phyloP scores from a whole-genome alignment of 805 yeast species.

The Pichia nakasei region DNA sequence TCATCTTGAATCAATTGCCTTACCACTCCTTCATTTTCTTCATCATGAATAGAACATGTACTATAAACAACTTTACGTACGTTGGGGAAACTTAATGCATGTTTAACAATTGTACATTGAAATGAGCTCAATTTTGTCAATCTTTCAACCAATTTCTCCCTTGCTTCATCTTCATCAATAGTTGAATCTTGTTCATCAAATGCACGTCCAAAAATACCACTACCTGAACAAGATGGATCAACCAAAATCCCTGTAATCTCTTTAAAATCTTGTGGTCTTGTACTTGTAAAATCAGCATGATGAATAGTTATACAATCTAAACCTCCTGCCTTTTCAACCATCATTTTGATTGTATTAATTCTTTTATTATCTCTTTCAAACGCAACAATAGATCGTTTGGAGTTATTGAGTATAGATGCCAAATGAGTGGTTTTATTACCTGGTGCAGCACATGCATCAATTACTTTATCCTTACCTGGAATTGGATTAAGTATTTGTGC shows the following conservation, averaged over 20 bases:
- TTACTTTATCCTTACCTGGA: constrained; percentile 47
- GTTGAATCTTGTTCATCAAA: constrained; percentile 35
- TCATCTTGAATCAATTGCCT: constrained; percentile 62
- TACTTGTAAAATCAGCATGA: constrained; percentile 53
- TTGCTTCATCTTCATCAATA: constrained; percentile 33
- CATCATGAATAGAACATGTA: constrained; percentile 90
- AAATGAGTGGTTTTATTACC: constrained; percentile 95
- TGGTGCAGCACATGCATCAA: constrained; percentile 97
- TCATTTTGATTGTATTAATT: constrained; percentile 57
- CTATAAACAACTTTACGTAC: constrained; percentile 81
- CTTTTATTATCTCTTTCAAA: constrained; percentile 80
- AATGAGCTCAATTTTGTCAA: constrained; percentile 71
- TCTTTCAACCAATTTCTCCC: constrained; percentile 41
- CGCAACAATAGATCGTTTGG: constrained; percentile 52
- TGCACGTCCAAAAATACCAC: constrained; percentile 93
- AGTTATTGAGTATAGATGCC: constrained; percentile 50
- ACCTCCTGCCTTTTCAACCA: constrained; percentile 77
- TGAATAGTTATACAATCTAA: constrained; percentile 32
- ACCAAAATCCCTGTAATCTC: constrained; percentile 75
- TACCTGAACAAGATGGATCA: constrained; percentile 97
- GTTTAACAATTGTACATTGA: constrained; percentile 81
- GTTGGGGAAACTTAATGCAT: constrained; percentile 74
- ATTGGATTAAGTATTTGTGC: constrained; percentile 67
- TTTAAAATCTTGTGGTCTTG: constrained; percentile 48
- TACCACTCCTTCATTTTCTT: constrained; percentile 91